Evolutionary conservation across 495 filamentous ascomycete genomes (phyloP).

Genomic region (Niebla homalea): DNA sequence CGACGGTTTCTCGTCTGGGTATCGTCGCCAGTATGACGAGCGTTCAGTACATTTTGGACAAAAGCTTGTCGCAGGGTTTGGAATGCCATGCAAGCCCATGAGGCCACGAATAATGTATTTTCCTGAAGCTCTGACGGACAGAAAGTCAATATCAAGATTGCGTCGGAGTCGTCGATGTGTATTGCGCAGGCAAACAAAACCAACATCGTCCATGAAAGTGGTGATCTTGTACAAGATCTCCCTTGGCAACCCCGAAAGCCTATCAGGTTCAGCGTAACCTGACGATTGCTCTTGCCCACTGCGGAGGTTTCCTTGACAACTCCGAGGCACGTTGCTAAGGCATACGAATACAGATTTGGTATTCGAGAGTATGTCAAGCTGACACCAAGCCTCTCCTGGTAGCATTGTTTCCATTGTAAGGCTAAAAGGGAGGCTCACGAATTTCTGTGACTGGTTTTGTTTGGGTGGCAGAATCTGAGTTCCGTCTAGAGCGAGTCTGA

Average conservation of each 20-base stretch:
- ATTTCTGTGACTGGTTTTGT: no score
- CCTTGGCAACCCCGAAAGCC: neutral
- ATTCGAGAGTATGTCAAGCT: no score
- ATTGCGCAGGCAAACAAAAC: constrained; percentile 2
- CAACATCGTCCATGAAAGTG: neutral
- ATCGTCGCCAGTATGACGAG: neutral
- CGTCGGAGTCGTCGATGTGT: neutral
- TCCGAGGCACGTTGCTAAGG: no score
- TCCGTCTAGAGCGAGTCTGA: no score
- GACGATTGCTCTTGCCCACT: no score
- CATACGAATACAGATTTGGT: no score
- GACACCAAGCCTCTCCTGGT: no score
- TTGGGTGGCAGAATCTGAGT: no score
- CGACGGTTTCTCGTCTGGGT: neutral
- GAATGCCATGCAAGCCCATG: neutral
- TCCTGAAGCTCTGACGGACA: neutral
- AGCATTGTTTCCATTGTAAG: no score
- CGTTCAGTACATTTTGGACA: neutral
- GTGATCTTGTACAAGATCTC: constrained; percentile 1
- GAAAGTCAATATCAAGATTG: neutral
- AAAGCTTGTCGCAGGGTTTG: neutral
- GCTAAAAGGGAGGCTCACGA: no score
- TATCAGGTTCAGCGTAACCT: no score
- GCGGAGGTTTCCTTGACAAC: no score
- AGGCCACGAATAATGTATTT: constrained; percentile 2